A percentile compares a stretch with the other conserved stretches of the same genome.
These are phyloP conservation scores for Diospyros kaki DNA, from an alignment of 148 eudicot genomes.

Conservation along the genomic window DNA sequence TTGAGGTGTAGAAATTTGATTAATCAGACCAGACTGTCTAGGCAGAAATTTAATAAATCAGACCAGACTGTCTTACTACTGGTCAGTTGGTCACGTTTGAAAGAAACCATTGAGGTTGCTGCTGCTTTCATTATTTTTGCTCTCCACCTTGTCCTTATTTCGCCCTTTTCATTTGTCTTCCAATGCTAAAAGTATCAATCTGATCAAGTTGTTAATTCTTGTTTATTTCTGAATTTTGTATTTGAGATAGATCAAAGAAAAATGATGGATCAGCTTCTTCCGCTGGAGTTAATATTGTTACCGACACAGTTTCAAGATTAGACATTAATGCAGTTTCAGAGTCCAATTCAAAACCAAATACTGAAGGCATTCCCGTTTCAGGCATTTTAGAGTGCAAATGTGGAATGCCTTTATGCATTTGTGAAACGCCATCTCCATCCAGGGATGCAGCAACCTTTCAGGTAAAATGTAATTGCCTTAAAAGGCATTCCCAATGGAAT, in stretches of 20 bases:
- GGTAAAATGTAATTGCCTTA: constrained; percentile 30
- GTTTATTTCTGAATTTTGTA: constrained; percentile 9
- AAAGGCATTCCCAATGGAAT: constrained; percentile 9
- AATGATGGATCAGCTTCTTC: constrained; percentile 31
- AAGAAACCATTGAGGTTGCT: too few relatives aligned
- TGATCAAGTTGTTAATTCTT: neutral
- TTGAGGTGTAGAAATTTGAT: too few relatives aligned
- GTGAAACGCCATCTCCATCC: constrained; percentile 58
- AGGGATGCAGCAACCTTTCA: constrained; percentile 34
- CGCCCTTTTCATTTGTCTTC: neutral
- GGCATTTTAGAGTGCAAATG: constrained; percentile 72
- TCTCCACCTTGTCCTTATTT: neutral
- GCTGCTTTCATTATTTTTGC: neutral
- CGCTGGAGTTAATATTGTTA: constrained; percentile 37
- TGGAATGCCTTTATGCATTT: constrained; percentile 99
- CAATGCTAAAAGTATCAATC: neutral
- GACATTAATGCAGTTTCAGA: constrained; percentile 52
- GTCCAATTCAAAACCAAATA: constrained; percentile 23
- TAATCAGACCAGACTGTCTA: too few relatives aligned
- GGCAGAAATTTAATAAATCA: too few relatives aligned
- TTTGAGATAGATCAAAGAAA: constrained; percentile 32
- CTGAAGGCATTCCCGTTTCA: constrained; percentile 25
- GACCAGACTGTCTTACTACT: too few relatives aligned
- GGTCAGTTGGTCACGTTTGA: too few relatives aligned
- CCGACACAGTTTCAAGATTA: constrained; percentile 57